Conservation (phyloP, 179 eudicot genomes). For the Gypsophila paniculata region DNA sequence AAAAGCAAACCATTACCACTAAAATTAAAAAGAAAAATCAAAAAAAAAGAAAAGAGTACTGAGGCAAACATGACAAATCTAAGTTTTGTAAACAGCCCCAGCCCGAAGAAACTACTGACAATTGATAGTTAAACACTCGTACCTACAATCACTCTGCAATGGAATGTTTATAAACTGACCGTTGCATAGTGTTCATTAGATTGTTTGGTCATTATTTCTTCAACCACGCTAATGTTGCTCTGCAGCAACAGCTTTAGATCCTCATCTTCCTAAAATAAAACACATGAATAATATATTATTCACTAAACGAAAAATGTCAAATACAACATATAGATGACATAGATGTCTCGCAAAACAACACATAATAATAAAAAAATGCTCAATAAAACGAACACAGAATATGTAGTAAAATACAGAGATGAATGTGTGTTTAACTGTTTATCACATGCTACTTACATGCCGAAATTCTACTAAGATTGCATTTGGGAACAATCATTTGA, state of each 20-base stretch:
- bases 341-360: slow-evolving; percentile 25
- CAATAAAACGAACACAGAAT: neutral
- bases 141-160: slow-evolving; percentile 1
- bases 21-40: too few relatives aligned
- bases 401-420: neutral
- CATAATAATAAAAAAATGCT: neutral
- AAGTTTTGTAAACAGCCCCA: neutral
- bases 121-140: slow-evolving; percentile 2
- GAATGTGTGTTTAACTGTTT: neutral
- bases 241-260: slow-evolving; percentile 50
- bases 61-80: slow-evolving; percentile 3
- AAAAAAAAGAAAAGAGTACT: neutral
- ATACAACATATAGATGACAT: neutral
- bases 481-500: too few relatives aligned
- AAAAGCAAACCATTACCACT: slow-evolving; percentile 14
- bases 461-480: neutral
- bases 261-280: slow-evolving; percentile 41
- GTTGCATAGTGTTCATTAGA: slow-evolving; percentile 43
- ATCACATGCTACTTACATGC: neutral
- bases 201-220: slow-evolving; percentile 42
- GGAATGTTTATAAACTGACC: slow-evolving; percentile 34
- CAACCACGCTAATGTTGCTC: slow-evolving; percentile 36
- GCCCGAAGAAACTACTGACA: neutral
- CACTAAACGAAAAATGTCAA: neutral
- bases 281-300: neutral